Evolutionary conservation across 495 filamentous ascomycete genomes (phyloP).

Genomic region (Penicillium samsonianum): DNA sequence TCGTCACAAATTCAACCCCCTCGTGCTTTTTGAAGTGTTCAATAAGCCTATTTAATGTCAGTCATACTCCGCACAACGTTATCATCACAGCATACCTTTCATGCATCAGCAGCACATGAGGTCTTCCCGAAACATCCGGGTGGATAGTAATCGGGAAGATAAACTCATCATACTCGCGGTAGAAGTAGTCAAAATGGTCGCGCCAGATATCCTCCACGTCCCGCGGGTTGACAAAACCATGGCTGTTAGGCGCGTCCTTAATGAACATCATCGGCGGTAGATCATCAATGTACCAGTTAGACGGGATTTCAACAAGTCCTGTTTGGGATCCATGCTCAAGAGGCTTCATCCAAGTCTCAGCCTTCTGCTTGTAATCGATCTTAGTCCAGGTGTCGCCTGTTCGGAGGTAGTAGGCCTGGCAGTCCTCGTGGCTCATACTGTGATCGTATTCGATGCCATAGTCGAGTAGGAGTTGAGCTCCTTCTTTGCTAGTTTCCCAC

Average conservation of each 20-base stretch:
- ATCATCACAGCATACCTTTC: slow-evolving; percentile 35
- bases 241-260: slow-evolving; percentile 57
- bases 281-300: slow-evolving; percentile 69
- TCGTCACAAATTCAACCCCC: slow-evolving; percentile 71
- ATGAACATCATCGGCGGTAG: slow-evolving; percentile 62
- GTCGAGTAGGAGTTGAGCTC: slow-evolving; percentile 62
- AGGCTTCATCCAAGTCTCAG: slow-evolving; percentile 68
- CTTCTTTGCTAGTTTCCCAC: slow-evolving; percentile 69
- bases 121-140: slow-evolving; percentile 65
- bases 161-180: slow-evolving; percentile 67
- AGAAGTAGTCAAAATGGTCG: slow-evolving; percentile 69
- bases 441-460: slow-evolving; percentile 74
- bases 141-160: slow-evolving; percentile 70
- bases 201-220: slow-evolving; percentile 59
- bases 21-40: slow-evolving; percentile 72
- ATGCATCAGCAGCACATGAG: slow-evolving; percentile 67
- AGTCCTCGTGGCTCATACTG: slow-evolving; percentile 66
- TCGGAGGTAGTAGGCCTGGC: slow-evolving; percentile 63
- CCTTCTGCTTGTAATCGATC: slow-evolving; percentile 59
- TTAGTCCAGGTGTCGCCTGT: slow-evolving; percentile 60
- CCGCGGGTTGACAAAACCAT: slow-evolving; percentile 59
- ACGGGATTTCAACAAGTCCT: slow-evolving; percentile 64
- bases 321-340: slow-evolving; percentile 53
- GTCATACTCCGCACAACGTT: not conserved
- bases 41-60: slow-evolving; percentile 50